Evolutionary conservation across 2,329 filamentous ascomycete genomes (phyloP).

Genomic region (Hawksworthiomyces lignivorus): DNA sequence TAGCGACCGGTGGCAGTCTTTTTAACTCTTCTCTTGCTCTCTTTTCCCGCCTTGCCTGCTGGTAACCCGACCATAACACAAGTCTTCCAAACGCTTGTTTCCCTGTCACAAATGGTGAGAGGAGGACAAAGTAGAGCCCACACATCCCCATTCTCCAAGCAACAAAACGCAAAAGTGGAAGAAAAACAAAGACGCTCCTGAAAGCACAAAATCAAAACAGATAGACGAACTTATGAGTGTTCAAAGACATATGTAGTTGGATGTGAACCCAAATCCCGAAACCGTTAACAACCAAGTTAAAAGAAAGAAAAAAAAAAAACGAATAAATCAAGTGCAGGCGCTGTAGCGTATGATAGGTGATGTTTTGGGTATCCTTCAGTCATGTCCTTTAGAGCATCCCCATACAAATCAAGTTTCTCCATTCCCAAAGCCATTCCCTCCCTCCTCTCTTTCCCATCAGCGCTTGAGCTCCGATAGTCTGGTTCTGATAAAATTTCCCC

Average conservation of each 20-base stretch:
- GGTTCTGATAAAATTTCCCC: neutral
- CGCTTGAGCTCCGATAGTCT: neutral
- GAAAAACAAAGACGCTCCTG: neutral
- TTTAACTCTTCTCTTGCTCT: neutral
- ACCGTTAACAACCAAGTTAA: neutral
- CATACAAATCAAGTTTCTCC: constrained; percentile 6
- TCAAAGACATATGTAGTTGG: no score
- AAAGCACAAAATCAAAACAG: neutral
- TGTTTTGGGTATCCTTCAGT: constrained; percentile 9
- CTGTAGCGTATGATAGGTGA: neutral
- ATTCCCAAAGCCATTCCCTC: no score
- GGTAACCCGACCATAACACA: constrained; percentile 14
- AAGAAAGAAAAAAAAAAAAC: neutral
- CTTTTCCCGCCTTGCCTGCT: neutral
- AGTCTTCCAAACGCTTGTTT: no score
- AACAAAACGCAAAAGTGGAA: no score
- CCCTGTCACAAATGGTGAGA: no score
- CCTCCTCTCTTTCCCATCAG: neutral
- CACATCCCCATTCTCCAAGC: neutral
- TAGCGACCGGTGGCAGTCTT: constrained; percentile 8
- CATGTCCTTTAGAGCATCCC: constrained; percentile 1
- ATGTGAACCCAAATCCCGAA: no score
- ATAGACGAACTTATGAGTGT: neutral
- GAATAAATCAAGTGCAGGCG: neutral
- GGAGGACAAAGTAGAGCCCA: neutral